Evolutionary conservation across 306 rosid species (phyloP), one percentile per base, ranked within the genome.

Genomic region (Cyamopsis tetragonoloba): DNA sequence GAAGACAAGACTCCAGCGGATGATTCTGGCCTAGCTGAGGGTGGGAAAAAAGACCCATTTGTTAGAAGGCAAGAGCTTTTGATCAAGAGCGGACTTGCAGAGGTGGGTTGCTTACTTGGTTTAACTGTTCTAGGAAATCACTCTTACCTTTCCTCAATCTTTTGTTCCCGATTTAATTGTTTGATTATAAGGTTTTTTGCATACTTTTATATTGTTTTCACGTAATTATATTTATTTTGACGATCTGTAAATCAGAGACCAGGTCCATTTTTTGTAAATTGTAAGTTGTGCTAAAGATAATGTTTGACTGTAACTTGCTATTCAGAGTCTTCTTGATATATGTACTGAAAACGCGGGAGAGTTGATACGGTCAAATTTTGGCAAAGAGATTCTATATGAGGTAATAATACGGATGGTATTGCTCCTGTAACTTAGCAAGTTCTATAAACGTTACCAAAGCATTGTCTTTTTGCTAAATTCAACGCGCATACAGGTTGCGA

Each of bases 41-140:
- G 90, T 67, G 97, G 99, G n/a, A 88, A 89, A 67, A 93, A 93
- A 66, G 96, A 93, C 68, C 97, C 99, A 55, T 44, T 62, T n/a
- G 74, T 88, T 11, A 78, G 96, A 80, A 90, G 99, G 84, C 91
- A 82, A 22, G 99, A 93, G 71, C 80, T 93, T 59, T 82, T 93
- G 88, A 84, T 93, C 81, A 77, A 90, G 66, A 90, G 99, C 31
- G 95, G 99, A 48, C 85, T 93, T 57, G 97, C 96, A 28, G 95
- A 93, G 96, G 99, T 93, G 57, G 51, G 84, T 84, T 75, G n/a
- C n/a, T n/a, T n/a, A n/a, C n/a, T n/a, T n/a, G 44, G 48, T 76
- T 73, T 48, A 11, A 24, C 59, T 67, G n/a, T n/a, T n/a, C n/a
- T n/a, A n/a, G n/a, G n/a, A n/a, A n/a, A n/a, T n/a, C n/a, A n/a